Evolutionary conservation across 2,329 filamentous ascomycete genomes (phyloP).

Genomic region (Pseudogymnoascus sp.): DNA sequence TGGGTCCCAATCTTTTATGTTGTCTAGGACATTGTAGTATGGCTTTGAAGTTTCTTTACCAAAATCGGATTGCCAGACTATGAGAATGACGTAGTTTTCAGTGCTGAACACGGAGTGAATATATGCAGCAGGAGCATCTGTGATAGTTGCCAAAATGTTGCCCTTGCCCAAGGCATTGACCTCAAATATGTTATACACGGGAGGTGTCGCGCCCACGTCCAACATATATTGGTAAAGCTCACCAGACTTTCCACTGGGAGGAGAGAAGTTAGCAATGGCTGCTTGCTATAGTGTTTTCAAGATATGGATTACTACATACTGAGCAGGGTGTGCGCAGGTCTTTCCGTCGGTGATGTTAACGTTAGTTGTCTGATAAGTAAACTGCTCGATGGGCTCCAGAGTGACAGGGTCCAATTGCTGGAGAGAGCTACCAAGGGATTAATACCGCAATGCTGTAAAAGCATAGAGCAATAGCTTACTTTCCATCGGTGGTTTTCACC

Average conservation of each 20-base stretch:
- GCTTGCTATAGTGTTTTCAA: conserved; percentile 8
- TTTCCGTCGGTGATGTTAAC: neutral
- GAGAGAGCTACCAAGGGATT: neutral
- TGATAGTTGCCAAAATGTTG: conserved; percentile 63
- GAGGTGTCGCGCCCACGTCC: conserved; percentile 44
- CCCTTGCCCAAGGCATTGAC: conserved; percentile 56
- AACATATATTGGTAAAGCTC: conserved; percentile 77
- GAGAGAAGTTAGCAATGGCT: conserved; percentile 58
- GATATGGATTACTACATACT: conserved; percentile 56
- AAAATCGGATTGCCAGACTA: conserved; percentile 3
- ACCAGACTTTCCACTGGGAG: conserved; percentile 58
- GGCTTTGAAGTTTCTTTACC: neutral
- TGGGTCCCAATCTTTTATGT: neutral
- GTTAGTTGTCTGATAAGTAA: neutral
- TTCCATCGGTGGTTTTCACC: neutral
- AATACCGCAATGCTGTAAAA: neutral
- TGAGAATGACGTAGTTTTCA: conserved; percentile 59
- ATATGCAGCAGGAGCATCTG: conserved; percentile 49
- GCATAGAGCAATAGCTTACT: neutral
- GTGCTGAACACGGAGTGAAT: conserved; percentile 74
- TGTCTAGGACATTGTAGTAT: neutral
- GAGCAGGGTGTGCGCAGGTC: conserved; percentile 62
- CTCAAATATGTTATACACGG: conserved; percentile 62
- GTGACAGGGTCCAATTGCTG: neutral
- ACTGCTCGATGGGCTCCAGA: neutral